A percentile compares a stretch with the other conserved stretches of the same genome.
phyloP scores from a whole-genome alignment of 2,329 filamentous ascomycete species.

The Ascochyta fabae region DNA sequence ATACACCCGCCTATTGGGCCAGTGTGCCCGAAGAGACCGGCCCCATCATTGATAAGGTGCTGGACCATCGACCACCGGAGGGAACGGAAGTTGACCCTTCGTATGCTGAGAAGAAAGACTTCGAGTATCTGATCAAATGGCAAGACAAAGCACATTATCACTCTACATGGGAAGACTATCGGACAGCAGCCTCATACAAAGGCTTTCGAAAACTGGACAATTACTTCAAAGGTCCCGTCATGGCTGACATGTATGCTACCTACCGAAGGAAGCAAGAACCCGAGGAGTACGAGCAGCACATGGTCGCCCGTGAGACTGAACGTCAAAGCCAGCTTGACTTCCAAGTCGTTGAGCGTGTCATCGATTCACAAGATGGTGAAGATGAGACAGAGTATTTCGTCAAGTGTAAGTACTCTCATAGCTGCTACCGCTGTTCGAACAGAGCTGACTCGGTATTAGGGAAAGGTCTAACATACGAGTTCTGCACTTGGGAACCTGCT shows the following conservation, averaged over 20 bases:
- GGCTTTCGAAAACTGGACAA: conserved; percentile 92
- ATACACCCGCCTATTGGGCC: conserved; percentile 73
- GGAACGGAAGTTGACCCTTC: conserved; percentile 54
- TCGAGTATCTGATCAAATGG: conserved; percentile 95
- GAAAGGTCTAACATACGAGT: conserved; percentile 92
- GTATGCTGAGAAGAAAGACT: conserved; percentile 69
- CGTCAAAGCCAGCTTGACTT: conserved; percentile 88
- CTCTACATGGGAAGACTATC: conserved; percentile 89
- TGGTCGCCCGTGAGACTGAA: conserved; percentile 90
- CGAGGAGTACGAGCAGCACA: conserved; percentile 91
- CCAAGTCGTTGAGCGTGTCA: conserved; percentile 90
- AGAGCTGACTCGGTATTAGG: conserved; percentile 43
- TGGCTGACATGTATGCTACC: conserved; percentile 75
- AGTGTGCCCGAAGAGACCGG: conserved; percentile 75
- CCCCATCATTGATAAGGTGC: conserved; percentile 87
- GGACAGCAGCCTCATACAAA: conserved; percentile 75
- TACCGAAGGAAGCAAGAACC: conserved; percentile 65
- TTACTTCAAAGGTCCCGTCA: conserved; percentile 84
- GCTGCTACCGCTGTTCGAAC: conserved; percentile 15
- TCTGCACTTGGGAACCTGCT: conserved; percentile 90
- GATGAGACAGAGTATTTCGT: conserved; percentile 87
- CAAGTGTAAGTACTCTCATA: conserved; percentile 69
- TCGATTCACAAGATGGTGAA: conserved; percentile 80
- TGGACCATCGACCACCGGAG: conserved; percentile 82
- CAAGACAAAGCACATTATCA: conserved; percentile 94